phyloP scores from a whole-genome alignment of 2,329 filamentous ascomycete genomes.

The Acarospora socialis region DNA sequence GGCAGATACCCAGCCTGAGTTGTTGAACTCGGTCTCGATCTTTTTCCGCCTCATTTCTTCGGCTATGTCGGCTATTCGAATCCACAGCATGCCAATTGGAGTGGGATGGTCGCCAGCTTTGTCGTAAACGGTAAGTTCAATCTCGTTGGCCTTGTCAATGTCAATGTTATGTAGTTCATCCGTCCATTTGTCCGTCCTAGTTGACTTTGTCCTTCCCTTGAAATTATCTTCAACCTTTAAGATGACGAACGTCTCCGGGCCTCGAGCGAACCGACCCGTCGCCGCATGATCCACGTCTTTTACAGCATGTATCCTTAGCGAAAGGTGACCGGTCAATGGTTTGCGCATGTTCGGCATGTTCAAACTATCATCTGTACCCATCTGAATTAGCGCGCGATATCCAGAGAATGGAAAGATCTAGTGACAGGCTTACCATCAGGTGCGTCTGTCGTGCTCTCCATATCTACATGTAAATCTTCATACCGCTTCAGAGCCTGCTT shows the following conservation, averaged over 20 bases:
- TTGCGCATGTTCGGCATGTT: constrained; percentile 91
- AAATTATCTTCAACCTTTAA: constrained; percentile 94
- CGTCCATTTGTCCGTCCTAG: constrained; percentile 79
- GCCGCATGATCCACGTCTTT: constrained; percentile 91
- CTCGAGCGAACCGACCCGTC: constrained; percentile 66
- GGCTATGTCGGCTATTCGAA: constrained; percentile 89
- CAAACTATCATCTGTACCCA: constrained; percentile 69
- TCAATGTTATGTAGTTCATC: constrained; percentile 84
- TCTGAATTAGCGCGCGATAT: neutral
- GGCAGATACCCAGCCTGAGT: constrained; percentile 90
- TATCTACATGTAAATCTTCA: constrained; percentile 90
- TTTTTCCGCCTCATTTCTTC: constrained; percentile 96
- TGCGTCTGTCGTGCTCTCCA: constrained; percentile 58
- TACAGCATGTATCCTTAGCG: constrained; percentile 73
- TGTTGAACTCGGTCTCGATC: constrained; percentile 90
- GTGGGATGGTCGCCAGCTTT: constrained; percentile 81
- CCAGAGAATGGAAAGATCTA: neutral
- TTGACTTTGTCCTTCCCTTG: constrained; percentile 72
- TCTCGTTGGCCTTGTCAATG: constrained; percentile 96
- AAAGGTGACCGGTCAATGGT: constrained; percentile 81
- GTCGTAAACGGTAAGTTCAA: constrained; percentile 95
- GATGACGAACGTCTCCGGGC: constrained; percentile 87
- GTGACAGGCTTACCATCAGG: constrained; percentile 53
- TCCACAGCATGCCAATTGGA: constrained; percentile 90
- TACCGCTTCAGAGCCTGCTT: constrained; percentile 95